Conservation (phyloP, 768 basidiomycete species). For the Goffeauzyma gilvescens region DNA sequence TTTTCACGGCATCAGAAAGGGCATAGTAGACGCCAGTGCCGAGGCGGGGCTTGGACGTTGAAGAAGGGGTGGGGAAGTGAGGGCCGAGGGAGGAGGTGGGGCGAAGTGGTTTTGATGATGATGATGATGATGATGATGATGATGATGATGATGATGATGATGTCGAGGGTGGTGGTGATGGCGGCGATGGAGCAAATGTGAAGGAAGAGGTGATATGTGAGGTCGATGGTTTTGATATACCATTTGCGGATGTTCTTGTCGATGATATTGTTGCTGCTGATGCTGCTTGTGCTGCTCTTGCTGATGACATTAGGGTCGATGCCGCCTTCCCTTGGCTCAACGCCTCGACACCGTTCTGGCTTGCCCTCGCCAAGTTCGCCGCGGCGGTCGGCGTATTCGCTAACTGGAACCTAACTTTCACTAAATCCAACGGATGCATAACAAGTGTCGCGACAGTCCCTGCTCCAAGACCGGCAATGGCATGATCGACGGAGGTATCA, state of each 20-base stretch:
- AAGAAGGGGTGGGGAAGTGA: slow-evolving; percentile 1
- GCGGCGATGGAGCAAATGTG: no score
- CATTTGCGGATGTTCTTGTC: no score
- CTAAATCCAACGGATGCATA: slow-evolving; percentile 91
- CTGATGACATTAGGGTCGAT: not conserved
- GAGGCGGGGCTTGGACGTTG: slow-evolving; percentile 15
- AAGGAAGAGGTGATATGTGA: no score
- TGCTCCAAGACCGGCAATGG: slow-evolving; percentile 76
- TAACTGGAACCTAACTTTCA: slow-evolving; percentile 87
- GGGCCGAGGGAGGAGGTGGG: slow-evolving; percentile 1
- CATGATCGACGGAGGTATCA: slow-evolving; percentile 48
- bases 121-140: slow-evolving; percentile 3
- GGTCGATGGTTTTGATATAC: no score
- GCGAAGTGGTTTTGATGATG: not conserved
- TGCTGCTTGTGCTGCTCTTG: not conserved
- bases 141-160: slow-evolving; percentile 4
- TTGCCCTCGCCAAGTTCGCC: no score
- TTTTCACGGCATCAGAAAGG: slow-evolving; percentile 50
- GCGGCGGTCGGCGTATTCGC: slow-evolving; percentile 46
- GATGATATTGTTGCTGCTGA: not conserved
- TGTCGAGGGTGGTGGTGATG: no score
- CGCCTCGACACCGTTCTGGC: not conserved
- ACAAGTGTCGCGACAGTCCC: slow-evolving; percentile 79
- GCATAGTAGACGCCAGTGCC: slow-evolving; percentile 49
- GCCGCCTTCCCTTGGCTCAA: not conserved